Percentiles rank a stretch among this genome's conserved stretches.
Evolutionary conservation across 2,329 filamentous ascomycete species (phyloP).

Genomic region (Nigrospora oryzae): DNA sequence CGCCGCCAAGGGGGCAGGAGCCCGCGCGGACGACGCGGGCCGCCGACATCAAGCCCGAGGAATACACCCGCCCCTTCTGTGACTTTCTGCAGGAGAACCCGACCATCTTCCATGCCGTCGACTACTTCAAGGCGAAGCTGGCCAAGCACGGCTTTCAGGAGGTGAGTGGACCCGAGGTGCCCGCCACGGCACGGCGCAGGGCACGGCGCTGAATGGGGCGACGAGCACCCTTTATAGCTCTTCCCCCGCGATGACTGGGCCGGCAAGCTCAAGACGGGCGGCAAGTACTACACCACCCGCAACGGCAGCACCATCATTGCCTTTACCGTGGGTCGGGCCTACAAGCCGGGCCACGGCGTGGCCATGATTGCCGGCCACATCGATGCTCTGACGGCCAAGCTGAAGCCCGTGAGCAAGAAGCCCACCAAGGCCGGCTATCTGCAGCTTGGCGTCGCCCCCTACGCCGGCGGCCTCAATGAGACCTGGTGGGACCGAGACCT

Average conservation of each 20-base stretch:
- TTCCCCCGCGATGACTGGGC: constrained; percentile 73
- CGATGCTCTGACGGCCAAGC: constrained; percentile 79
- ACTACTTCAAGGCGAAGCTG: constrained; percentile 67
- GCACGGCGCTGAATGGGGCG: neutral
- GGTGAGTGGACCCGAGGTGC: constrained; percentile 28
- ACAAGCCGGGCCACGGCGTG: constrained; percentile 76
- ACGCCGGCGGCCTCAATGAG: constrained; percentile 75
- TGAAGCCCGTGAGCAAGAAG: constrained; percentile 86
- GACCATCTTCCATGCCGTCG: constrained; percentile 86
- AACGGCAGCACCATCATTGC: constrained; percentile 83
- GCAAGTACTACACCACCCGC: constrained; percentile 81
- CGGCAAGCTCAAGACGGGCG: constrained; percentile 62
- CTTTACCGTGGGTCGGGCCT: constrained; percentile 73
- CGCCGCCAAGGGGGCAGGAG: constrained; percentile 13
- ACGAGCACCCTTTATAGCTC: constrained; percentile 35
- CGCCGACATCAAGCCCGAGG: constrained; percentile 37
- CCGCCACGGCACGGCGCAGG: neutral
- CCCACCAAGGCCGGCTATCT: constrained; percentile 78
- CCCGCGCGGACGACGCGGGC: constrained; percentile 12
- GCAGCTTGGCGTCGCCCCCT: constrained; percentile 86
- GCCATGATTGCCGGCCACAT: constrained; percentile 89
- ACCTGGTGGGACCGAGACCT: constrained; percentile 99
- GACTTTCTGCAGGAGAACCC: constrained; percentile 85
- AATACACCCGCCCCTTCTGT: constrained; percentile 76
- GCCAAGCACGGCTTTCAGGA: constrained; percentile 64